Evolutionary conservation across 2,329 filamentous ascomycete genomes (phyloP), one percentile per base, ranked within the genome.

Genomic region (Paradendryphiella salina): DNA sequence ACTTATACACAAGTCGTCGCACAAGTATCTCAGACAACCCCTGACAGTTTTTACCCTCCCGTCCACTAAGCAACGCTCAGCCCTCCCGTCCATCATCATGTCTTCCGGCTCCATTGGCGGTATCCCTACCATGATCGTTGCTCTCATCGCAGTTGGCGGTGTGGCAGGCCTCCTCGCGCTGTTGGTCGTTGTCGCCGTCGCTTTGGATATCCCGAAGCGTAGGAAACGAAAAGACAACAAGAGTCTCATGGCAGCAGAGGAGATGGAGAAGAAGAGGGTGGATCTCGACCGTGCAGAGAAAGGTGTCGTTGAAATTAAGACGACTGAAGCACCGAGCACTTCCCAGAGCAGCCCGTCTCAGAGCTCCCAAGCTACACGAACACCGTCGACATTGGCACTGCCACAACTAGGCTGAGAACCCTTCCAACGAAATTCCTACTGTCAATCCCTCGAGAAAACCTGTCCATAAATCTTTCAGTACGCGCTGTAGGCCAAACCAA

Each of bases 131-230:
- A 46, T 50, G 2, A n/a, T 56, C 14, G 23, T 60, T 8, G 56
- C 53, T 14, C 26, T 50, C 41, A 57, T 60, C 28, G 48, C 46
- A 15, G 48, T 49, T 1, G 53, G 50, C 20, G 50, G 50, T 10
- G 29, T 60, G 26, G 42, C 41, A 23, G 53, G 33, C n/a, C 46
- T 56, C 18, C 28, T 60, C 20, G 46, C 31, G 14, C 48, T 57
- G 26, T 46, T 57, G 4, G 49, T 56, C 26, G 26, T 57, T 28
- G 38, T 21, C 5, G 47, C 56, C n/a, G 17, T 50, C 45, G 28
- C 52, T 14, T 43, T 53, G 14, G 52, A 57, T 17, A 18, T 60
- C 2, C 56, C 58, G 15, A 58, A 54, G 18, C 56, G 56, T 18
- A 40, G 48, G 15, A 49, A 41, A 28, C 32, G 44, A 31, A 49